Base-by-base conservation (phyloP, 192 early-diverging fungal species). In the Kickxella alabastrina region DNA sequence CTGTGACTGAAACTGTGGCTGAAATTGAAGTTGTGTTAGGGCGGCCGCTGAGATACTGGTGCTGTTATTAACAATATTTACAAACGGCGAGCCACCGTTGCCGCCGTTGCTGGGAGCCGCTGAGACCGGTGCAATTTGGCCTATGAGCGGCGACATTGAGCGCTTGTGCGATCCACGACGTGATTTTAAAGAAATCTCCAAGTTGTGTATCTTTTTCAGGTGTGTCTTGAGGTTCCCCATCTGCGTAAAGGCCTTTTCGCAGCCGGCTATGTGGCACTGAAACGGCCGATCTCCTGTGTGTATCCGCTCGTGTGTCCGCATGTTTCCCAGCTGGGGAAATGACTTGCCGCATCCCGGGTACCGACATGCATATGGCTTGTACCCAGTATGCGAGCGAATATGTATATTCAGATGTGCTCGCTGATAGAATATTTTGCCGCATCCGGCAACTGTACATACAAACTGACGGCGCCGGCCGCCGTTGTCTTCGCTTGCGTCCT, bases 221-320 rank as follows among this genome's bases (percentile, higher is more conserved):
- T 79, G 77, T 1, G 70, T 79, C 12, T 54, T 84, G 8, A 86
- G 70, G 45, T 86, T 86, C 8, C 89, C 91, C 29, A 85, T 69
- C 62, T 91, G 88, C 18, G 81, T 82, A 54, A 93, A 93, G 21
- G 81, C 75, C 54, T 84, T 85, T 40, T 56, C 73, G 52, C 91
- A 93, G 41, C 69, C 82, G 17, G 60, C 44, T 7, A 81, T 52
- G 23, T 79, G 65, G 68, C 91, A 93, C 42, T 77, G 62, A 49
- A 85, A 93, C 15, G 85, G 89, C 52, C 86, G 87, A 53, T 86
- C 83, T 25, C 82, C 84, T 12, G 81, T 71, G 54, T 93, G 91
- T 14, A 83, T 85, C 46, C 82, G 81, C 72, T 90, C 85, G 41
- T 93, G 91, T 4, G 89, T 90, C 54, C 83, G 82, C 70, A 89